Base-by-base conservation (phyloP, 108 stramenopile species). In the Nitzschia palea region DNA sequence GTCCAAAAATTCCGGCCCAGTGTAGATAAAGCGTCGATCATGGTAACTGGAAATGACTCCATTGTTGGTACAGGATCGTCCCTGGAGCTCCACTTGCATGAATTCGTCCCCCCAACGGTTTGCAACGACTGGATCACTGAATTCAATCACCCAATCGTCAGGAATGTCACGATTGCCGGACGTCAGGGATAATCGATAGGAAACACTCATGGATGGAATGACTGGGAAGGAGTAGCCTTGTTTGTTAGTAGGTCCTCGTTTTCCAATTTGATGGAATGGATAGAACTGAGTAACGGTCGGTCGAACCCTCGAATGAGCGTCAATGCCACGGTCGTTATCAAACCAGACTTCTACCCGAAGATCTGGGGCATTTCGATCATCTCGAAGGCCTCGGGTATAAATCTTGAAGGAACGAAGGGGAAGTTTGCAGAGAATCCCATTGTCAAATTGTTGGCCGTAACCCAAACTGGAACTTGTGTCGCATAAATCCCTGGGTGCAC, bases 181-280 rank as follows among this genome's bases (percentile, higher is more conserved):
- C 15, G 73, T 60, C 17, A 84, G 65, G 0, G 82, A 84, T 33
- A 84, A 31, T 35, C 77, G 67, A 55, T 84, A 84, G 27, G 63
- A 63, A n/a, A 73, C 70, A 0, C 56, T 28, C 23, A 42, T 26
- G 2, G 37, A 43, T 3, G 67, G 68, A 40, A 84, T 69, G 9
- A 84, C 79, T 4, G 82, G 82, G 26, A 84, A 50, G 3, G 76
- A 66, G 65, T 67, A 84, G 20, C 82, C 82, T 77, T 84, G 82
- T 62, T 72, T 76, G 33, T 36, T 36, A 0, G 60, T 51, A 14
- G 47, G 35, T 0, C 40, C 33, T 32, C 44, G 36, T 0, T 33
- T 22, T 14, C 75, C 82, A 50, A 63, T 68, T 42, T 74, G 79
- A 40, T 84, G 82, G 56, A 74, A 79, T 0, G 40, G 55, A 37